Conservation (phyloP, 768 basidiomycete genomes). For the Hygrocybe coccinea region DNA sequence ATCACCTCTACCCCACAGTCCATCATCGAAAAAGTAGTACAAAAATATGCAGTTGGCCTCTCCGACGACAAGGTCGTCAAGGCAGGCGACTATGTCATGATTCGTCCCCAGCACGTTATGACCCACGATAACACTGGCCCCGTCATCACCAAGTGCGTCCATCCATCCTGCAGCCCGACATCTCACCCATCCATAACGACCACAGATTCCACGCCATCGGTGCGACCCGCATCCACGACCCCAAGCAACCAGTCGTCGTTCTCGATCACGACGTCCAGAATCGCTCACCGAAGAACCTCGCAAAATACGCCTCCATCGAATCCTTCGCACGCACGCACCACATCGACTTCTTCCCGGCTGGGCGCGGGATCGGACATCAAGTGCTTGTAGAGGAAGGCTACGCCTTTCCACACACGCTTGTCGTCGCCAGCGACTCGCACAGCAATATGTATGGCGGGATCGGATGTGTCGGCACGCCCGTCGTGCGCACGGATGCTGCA, state of each 20-base stretch:
- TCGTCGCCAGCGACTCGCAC: constrained; percentile 94
- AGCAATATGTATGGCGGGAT: constrained; percentile 99
- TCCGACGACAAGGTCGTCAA: constrained; percentile 73
- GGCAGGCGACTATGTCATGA: constrained; percentile 99
- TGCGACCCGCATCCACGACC: constrained; percentile 75
- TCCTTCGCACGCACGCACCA: constrained; percentile 78
- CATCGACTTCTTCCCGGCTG: constrained; percentile 95
- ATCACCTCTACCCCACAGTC: constrained; percentile 60
- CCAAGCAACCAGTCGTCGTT: constrained; percentile 87
- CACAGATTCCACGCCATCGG: constrained; percentile 91
- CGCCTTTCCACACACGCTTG: constrained; percentile 91
- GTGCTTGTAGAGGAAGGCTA: constrained; percentile 97
- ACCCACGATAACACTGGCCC: constrained; percentile 98
- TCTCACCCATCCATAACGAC: constrained; percentile 1
- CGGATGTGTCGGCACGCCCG: constrained; percentile 94
- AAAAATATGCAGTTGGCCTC: constrained; percentile 91
- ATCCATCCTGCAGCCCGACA: background rate
- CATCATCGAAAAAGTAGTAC: constrained; percentile 94
- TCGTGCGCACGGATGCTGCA: constrained; percentile 91
- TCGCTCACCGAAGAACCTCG: constrained; percentile 80
- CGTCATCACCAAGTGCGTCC: constrained; percentile 78
- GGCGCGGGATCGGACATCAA: constrained; percentile 96
- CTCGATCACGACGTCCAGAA: constrained; percentile 99
- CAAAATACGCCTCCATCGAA: constrained; percentile 91
- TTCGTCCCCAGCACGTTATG: constrained; percentile 96